Evolutionary conservation across 2,329 filamentous ascomycete genomes (phyloP).

Genomic region (Cladosporium cucumerinum): DNA sequence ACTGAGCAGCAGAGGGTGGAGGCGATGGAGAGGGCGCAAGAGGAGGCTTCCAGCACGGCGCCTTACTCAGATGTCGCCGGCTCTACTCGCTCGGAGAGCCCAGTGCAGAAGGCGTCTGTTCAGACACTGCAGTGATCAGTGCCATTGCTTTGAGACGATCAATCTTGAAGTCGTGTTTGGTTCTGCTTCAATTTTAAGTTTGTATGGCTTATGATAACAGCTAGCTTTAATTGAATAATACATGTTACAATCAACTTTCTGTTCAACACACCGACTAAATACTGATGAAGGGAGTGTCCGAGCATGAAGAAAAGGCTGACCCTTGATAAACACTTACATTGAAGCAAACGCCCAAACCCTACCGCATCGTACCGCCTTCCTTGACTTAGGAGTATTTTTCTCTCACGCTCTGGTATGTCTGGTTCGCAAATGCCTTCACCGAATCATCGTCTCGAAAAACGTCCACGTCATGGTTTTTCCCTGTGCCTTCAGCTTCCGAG

Average conservation of each 20-base stretch:
- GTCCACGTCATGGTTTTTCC: background rate
- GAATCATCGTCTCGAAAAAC: background rate
- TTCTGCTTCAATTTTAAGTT: background rate
- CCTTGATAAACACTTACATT: background rate
- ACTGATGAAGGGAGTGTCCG: background rate
- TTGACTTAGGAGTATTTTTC: background rate
- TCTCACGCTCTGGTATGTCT: background rate
- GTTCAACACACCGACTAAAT: background rate
- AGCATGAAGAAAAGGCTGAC: background rate
- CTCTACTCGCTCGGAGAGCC: constrained; percentile 10
- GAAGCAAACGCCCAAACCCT: background rate
- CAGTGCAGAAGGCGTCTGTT: constrained; percentile 11
- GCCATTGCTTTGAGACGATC: background rate
- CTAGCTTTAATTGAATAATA: background rate
- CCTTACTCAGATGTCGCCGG: constrained; percentile 19
- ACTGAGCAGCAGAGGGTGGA: constrained; percentile 24
- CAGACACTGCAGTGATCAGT: background rate
- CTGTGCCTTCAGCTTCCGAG: background rate
- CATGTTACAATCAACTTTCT: background rate
- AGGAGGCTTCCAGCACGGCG: constrained; percentile 18
- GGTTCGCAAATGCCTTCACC: background rate
- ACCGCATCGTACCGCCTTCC: background rate
- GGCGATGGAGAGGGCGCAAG: constrained; percentile 24
- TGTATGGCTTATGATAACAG: background rate
- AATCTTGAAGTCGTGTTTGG: background rate